phyloP scores from a whole-genome alignment of 75 land plant species.

The Azolla pinnata region DNA sequence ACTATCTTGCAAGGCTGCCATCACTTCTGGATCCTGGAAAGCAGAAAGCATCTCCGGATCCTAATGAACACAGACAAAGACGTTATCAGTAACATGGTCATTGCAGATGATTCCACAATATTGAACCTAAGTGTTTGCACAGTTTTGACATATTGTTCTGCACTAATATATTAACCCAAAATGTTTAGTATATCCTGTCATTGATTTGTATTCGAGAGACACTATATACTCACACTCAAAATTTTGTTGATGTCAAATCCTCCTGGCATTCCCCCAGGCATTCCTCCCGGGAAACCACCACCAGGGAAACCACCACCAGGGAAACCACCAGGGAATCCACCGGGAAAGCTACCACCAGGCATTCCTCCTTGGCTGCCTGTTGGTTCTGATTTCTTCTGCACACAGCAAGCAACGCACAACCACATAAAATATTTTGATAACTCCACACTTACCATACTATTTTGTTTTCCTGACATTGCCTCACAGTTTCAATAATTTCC shows the following conservation, averaged over 20 bases:
- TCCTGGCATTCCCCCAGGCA: constrained; percentile 53
- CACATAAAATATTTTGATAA: no score
- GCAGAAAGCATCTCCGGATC: constrained; percentile 96
- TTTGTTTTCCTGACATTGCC: no score
- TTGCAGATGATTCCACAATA: neutral
- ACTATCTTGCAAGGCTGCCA: constrained; percentile 99
- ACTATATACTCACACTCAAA: constrained; percentile 64
- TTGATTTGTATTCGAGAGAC: no score
- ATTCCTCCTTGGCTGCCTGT: neutral
- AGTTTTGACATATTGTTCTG: no score
- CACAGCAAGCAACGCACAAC: no score
- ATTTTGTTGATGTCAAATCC: constrained; percentile 90
- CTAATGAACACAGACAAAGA: constrained; percentile 18
- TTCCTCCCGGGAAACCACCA: constrained; percentile 41
- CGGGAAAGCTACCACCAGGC: constrained; percentile 25
- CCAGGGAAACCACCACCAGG: constrained; percentile 48
- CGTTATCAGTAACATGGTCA: neutral
- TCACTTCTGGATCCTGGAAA: constrained; percentile 87
- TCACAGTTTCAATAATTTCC: no score
- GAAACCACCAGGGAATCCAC: constrained; percentile 33
- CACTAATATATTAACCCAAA: no score
- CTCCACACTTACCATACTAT: no score
- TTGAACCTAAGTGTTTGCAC: neutral
- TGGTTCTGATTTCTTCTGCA: neutral
- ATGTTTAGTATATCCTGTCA: no score